phyloP scores from a whole-genome alignment of 1,284 basidiomycete species.

The Heterobasidion irregulare region DNA sequence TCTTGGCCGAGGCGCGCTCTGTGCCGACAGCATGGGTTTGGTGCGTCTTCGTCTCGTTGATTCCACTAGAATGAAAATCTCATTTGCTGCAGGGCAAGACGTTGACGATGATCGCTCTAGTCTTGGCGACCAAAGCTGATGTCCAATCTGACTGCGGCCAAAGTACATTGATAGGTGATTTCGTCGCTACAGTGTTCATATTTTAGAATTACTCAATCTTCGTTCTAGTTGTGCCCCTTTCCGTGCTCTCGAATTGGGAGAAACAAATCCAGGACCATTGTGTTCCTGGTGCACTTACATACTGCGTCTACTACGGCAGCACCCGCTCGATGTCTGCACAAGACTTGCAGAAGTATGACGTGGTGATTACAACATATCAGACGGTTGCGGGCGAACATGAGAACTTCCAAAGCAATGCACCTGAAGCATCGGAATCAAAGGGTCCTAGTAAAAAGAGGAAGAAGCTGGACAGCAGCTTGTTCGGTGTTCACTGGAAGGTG shows the following conservation, averaged over 20 bases:
- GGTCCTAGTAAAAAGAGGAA: slow-evolving; percentile 43
- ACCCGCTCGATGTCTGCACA: slow-evolving; percentile 52
- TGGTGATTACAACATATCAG: slow-evolving; percentile 90
- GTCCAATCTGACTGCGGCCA: slow-evolving; percentile 46
- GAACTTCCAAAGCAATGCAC: slow-evolving; percentile 11
- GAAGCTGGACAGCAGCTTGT: slow-evolving; percentile 41
- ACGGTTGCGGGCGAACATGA: slow-evolving; percentile 49
- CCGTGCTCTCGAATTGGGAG: slow-evolving; percentile 87
- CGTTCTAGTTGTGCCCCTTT: slow-evolving; percentile 71
- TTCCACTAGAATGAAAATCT: background rate
- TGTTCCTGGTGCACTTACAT: slow-evolving; percentile 41
- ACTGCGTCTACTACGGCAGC: slow-evolving; percentile 66
- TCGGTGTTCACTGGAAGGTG: slow-evolving; percentile 77
- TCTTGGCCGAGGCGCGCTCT: slow-evolving; percentile 77
- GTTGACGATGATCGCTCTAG: slow-evolving; percentile 70
- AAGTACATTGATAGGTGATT: slow-evolving; percentile 65
- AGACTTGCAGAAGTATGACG: slow-evolving; percentile 61
- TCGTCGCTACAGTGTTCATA: background rate
- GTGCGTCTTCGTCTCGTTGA: slow-evolving; percentile 16
- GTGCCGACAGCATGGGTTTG: slow-evolving; percentile 86
- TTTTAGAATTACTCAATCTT: background rate
- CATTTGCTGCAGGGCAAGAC: slow-evolving; percentile 63
- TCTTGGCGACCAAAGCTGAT: slow-evolving; percentile 69
- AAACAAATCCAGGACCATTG: slow-evolving; percentile 82
- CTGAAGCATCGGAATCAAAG: slow-evolving; percentile 17